Evolutionary conservation across 2,329 filamentous ascomycete species (phyloP).

Genomic region (Nemania serpens): DNA sequence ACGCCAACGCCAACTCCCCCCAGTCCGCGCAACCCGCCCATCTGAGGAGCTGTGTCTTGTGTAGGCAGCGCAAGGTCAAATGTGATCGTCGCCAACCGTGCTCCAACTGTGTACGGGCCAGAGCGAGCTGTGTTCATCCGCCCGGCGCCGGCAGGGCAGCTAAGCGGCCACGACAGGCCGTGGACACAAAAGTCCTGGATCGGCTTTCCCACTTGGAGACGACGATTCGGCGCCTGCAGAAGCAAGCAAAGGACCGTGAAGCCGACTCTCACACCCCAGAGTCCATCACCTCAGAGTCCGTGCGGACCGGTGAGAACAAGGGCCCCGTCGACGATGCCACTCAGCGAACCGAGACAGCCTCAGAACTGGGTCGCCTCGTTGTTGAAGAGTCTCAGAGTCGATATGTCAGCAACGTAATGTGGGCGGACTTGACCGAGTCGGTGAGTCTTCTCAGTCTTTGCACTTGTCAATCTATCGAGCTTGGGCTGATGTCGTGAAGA

Average conservation of each 20-base stretch:
- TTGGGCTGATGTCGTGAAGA: slow-evolving; percentile 23
- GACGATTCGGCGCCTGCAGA: slow-evolving; percentile 27
- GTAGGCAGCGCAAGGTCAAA: slow-evolving; percentile 33
- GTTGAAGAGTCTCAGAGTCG: slow-evolving; percentile 29
- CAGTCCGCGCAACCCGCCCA: slow-evolving; percentile 20
- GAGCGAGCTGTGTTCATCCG: slow-evolving; percentile 26
- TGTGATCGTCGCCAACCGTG: slow-evolving; percentile 31
- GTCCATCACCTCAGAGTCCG: neutral
- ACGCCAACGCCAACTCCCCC: neutral
- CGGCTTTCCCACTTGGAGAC: slow-evolving; percentile 29
- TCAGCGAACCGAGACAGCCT: neutral
- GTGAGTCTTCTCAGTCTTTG: slow-evolving; percentile 26
- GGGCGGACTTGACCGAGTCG: slow-evolving; percentile 39
- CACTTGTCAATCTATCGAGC: neutral
- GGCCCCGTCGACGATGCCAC: neutral
- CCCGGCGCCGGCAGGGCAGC: slow-evolving; percentile 29
- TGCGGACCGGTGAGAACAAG: neutral
- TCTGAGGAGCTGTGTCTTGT: slow-evolving; percentile 30
- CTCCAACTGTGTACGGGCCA: slow-evolving; percentile 26
- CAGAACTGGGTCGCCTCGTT: slow-evolving; percentile 26
- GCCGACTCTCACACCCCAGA: neutral
- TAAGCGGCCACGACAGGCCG: slow-evolving; percentile 26
- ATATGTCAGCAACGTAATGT: slow-evolving; percentile 35
- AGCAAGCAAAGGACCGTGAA: slow-evolving; percentile 22
- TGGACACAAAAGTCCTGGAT: slow-evolving; percentile 26